These are phyloP conservation scores for Trifolium fragiferum DNA, from an alignment of 306 rosid genomes.

Conservation along the genomic window DNA sequence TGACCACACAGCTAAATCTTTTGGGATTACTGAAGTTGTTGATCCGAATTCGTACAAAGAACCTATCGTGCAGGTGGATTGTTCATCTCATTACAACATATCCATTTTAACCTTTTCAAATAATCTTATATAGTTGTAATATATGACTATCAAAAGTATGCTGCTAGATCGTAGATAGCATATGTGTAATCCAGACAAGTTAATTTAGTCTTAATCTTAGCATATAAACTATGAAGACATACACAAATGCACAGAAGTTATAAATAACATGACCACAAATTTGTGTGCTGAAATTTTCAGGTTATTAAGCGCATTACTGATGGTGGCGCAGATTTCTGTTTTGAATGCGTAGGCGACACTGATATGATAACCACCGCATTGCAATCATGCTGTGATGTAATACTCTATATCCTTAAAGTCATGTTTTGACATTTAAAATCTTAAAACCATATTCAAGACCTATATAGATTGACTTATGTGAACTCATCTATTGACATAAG, in stretches of 20 bases:
- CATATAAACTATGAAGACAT: background rate
- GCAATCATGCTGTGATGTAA: slow-evolving; percentile 94
- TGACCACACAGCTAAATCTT: slow-evolving; percentile 70
- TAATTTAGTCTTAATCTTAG: background rate
- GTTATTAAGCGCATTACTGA: slow-evolving; percentile 73
- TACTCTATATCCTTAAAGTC: slow-evolving; percentile 30
- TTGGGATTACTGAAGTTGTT: slow-evolving; percentile 81
- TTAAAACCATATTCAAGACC: background rate
- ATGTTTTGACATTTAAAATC: slow-evolving; percentile 14
- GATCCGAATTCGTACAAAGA: slow-evolving; percentile 66
- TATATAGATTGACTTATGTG: background rate
- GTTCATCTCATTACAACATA: slow-evolving; percentile 20
- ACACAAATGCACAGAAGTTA: background rate
- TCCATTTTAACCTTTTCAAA: slow-evolving; percentile 22
- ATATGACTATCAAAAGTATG: slow-evolving; percentile 22
- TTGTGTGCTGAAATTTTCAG: slow-evolving; percentile 52
- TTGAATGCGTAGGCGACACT: slow-evolving; percentile 93
- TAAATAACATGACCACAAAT: background rate
- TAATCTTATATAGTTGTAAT: background rate
- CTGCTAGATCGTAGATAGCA: slow-evolving; percentile 11
- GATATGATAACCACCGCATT: slow-evolving; percentile 86
- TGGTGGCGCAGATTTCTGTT: slow-evolving; percentile 97
- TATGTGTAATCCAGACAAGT: slow-evolving; percentile 11
- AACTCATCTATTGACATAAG: background rate
- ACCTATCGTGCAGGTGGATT: slow-evolving; percentile 76